A percentile compares a stretch with the other conserved stretches of the same genome.
Evolutionary conservation across 345 rosid genomes (phyloP).

Genomic region (Linum trigynum): DNA sequence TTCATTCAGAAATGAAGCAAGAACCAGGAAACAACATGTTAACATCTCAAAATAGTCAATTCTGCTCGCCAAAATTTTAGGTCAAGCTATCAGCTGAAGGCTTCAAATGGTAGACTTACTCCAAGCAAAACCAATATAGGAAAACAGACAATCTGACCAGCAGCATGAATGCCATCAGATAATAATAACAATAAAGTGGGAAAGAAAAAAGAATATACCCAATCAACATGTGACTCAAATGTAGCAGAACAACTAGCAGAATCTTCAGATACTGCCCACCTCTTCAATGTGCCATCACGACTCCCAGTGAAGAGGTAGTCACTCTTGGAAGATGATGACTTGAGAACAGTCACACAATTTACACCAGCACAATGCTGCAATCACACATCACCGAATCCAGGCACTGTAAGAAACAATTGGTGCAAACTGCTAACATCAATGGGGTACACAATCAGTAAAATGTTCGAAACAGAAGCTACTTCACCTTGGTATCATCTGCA

Average conservation of each 20-base stretch:
- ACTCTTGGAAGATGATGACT: constrained; percentile 43
- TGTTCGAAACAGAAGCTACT: neutral
- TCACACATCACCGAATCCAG: constrained; percentile 16
- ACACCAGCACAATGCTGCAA: constrained; percentile 97
- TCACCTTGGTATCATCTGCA: constrained; percentile 69
- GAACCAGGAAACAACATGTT: neutral
- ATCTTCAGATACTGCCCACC: constrained; percentile 74
- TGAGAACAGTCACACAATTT: constrained; percentile 71
- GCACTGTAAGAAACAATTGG: constrained; percentile 12
- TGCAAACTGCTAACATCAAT: neutral
- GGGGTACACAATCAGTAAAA: neutral
- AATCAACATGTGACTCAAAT: constrained; percentile 97
- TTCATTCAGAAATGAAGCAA: neutral
- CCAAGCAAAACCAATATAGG: neutral
- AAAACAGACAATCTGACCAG: neutral
- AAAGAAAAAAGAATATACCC: constrained; percentile 41
- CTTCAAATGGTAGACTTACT: neutral
- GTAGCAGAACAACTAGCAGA: constrained; percentile 77
- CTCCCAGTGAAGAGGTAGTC: constrained; percentile 87
- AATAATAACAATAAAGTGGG: too few relatives aligned
- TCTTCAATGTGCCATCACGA: constrained; percentile 96
- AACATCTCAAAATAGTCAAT: neutral
- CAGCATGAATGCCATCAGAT: neutral
- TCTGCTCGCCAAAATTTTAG: neutral
- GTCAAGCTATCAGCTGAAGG: too few relatives aligned